A percentile compares a stretch with the other conserved stretches of the same genome.
Conservation (phyloP, 148 eudicot genomes). For the Cornus florida region DNA sequence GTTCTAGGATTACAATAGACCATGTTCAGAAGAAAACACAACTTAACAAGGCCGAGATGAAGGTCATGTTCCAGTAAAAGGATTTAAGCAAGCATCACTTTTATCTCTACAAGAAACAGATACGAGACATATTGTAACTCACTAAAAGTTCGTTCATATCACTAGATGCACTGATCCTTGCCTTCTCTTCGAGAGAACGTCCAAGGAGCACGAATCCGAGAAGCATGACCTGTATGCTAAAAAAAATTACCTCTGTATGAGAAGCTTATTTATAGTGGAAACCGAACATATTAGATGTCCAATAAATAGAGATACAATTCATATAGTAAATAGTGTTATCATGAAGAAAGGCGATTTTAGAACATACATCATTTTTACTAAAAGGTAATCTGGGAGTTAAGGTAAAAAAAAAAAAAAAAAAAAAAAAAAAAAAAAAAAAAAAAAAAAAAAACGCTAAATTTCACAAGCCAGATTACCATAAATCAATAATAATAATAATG, state of each 20-base stretch:
- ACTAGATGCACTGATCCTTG: constrained; percentile 87
- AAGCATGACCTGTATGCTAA: constrained; percentile 98
- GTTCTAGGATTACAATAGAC: not conserved
- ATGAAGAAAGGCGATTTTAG: not conserved
- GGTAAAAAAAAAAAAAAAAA: too few species aligned
- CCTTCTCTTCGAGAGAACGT: constrained; percentile 86
- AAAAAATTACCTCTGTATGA: constrained; percentile 34
- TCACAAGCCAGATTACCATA: too few species aligned
- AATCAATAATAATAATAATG: too few species aligned
- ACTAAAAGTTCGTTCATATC: constrained; percentile 91
- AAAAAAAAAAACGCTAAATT: too few species aligned
- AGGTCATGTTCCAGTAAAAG: not conserved
- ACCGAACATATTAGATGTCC: not conserved
- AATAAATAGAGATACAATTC: too few species aligned
- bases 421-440: too few species aligned
- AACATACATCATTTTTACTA: not conserved
- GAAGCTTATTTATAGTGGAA: constrained; percentile 10
- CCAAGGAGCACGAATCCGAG: constrained; percentile 94
- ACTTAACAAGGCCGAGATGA: not conserved
- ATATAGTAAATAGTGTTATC: not conserved
- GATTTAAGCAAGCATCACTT: not conserved
- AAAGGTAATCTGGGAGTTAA: not conserved
- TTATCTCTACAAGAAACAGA: not conserved
- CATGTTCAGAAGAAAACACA: not conserved
- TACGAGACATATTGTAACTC: constrained; percentile 26